Conservation (phyloP, 1,284 basidiomycete species). For the Psilocybe mexicana region DNA sequence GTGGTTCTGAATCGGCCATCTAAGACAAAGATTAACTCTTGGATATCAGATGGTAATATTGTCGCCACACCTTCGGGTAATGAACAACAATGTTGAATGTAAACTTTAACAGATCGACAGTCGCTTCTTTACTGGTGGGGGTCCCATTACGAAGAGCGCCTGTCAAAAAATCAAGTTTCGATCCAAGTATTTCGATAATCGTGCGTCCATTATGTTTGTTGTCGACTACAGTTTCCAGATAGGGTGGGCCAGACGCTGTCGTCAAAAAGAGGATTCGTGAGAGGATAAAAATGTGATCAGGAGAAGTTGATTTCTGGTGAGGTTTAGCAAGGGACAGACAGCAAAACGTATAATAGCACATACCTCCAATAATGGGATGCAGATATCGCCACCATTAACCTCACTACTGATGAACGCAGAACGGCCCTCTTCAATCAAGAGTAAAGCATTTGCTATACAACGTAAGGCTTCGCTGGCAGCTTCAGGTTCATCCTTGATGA, state of each 20-base stretch:
- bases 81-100: slow-evolving; percentile 75
- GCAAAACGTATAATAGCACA: slow-evolving; percentile 20
- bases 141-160: slow-evolving; percentile 47
- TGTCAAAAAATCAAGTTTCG: slow-evolving; percentile 56
- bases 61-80: slow-evolving; percentile 45
- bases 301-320: slow-evolving; percentile 56
- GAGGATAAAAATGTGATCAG: slow-evolving; percentile 70
- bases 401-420: slow-evolving; percentile 54
- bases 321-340: slow-evolving; percentile 3
- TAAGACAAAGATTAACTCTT: slow-evolving; percentile 19
- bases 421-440: slow-evolving; percentile 66
- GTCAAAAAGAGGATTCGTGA: slow-evolving; percentile 76
- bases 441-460: slow-evolving; percentile 73
- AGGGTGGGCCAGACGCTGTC: slow-evolving; percentile 53
- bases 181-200: slow-evolving; percentile 59
- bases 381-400: slow-evolving; percentile 62
- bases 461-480: slow-evolving; percentile 70
- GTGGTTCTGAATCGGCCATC: slow-evolving; percentile 49
- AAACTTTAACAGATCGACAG: slow-evolving; percentile 76
- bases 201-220: slow-evolving; percentile 54
- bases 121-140: slow-evolving; percentile 65
- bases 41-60: not conserved
- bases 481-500: slow-evolving; percentile 54
- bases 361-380: slow-evolving; percentile 64
- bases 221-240: slow-evolving; percentile 62